A percentile compares a stretch with the other conserved stretches of the same genome.
phyloP scores from a whole-genome alignment of 73 alveolate genomes.

The Effrenium voratum region DNA sequence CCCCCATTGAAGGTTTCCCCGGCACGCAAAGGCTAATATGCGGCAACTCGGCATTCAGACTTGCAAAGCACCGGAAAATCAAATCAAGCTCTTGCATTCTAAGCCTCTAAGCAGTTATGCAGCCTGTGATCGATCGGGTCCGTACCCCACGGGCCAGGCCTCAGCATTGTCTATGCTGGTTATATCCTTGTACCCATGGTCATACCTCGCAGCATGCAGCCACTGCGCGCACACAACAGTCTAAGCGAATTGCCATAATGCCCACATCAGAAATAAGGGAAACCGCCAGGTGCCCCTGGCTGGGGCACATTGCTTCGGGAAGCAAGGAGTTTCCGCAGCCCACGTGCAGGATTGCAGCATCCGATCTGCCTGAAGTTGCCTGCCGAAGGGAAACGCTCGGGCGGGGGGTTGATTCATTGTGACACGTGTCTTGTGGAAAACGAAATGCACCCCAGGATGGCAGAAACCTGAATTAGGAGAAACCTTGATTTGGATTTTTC shows the following conservation, averaged over 20 bases:
- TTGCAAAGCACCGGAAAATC: too few species aligned
- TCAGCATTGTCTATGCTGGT: conserved; percentile 77
- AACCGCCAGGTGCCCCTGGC: background rate
- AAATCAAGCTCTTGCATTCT: too few species aligned
- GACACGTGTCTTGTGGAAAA: background rate
- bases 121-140: too few species aligned
- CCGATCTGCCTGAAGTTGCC: conserved; percentile 65
- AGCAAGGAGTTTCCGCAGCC: conserved; percentile 81
- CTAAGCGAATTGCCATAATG: background rate
- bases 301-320: conserved; percentile 48
- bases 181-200: conserved; percentile 74
- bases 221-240: background rate
- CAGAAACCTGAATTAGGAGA: background rate
- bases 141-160: background rate
- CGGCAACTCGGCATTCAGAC: too few species aligned
- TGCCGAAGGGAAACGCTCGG: background rate
- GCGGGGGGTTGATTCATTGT: background rate
- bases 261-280: too few species aligned
- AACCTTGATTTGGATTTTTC: background rate
- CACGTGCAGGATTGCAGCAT: conserved; percentile 60
- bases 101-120: too few species aligned
- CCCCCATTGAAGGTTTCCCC: too few species aligned
- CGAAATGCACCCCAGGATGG: background rate
- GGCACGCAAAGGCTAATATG: too few species aligned
- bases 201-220: conserved; percentile 2